Percentiles rank a stretch among this genome's conserved stretches.
These are phyloP conservation scores for Scheffersomyces cryptocercus DNA, from an alignment of 1,139 yeast species.

Conservation along the genomic window DNA sequence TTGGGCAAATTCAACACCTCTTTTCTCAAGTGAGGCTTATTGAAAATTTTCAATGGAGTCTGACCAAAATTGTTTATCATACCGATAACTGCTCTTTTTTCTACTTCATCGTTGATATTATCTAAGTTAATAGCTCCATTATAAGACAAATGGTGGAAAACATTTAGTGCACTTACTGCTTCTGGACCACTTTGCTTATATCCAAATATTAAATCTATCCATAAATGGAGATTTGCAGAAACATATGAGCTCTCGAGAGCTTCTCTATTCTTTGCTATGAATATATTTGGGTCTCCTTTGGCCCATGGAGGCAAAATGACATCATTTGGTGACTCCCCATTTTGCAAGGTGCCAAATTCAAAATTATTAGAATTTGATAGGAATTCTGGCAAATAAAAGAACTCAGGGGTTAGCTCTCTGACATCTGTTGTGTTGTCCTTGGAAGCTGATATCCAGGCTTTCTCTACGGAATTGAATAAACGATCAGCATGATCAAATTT, in stretches of 20 bases:
- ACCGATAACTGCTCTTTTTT: conserved; percentile 74
- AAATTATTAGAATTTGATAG: conserved; percentile 61
- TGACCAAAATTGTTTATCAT: conserved; percentile 90
- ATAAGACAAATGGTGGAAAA: conserved; percentile 79
- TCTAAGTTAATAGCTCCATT: conserved; percentile 81
- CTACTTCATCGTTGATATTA: conserved; percentile 67
- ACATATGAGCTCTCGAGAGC: conserved; percentile 84
- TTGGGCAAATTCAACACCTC: conserved; percentile 41
- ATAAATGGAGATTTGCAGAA: conserved; percentile 67
- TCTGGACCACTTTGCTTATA: conserved; percentile 69
- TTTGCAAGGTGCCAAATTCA: conserved; percentile 69
- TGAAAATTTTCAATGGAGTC: conserved; percentile 73
- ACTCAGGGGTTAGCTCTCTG: conserved; percentile 82
- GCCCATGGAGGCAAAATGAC: conserved; percentile 85
- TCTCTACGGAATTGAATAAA: conserved; percentile 65
- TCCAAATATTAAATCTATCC: conserved; percentile 87
- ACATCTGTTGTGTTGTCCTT: conserved; percentile 82
- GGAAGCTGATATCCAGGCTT: conserved; percentile 81
- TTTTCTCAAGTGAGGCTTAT: conserved; percentile 59
- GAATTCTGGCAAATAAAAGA: conserved; percentile 78
- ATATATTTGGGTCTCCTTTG: conserved; percentile 66
- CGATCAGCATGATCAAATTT: conserved; percentile 87
- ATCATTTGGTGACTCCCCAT: conserved; percentile 56
- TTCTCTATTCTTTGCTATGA: conserved; percentile 71
- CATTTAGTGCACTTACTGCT: conserved; percentile 67